Percentiles rank a stretch among this genome's conserved stretches.
Conservation (phyloP, 2,329 filamentous ascomycete species). For the Bimuria novae-zelandiae region DNA sequence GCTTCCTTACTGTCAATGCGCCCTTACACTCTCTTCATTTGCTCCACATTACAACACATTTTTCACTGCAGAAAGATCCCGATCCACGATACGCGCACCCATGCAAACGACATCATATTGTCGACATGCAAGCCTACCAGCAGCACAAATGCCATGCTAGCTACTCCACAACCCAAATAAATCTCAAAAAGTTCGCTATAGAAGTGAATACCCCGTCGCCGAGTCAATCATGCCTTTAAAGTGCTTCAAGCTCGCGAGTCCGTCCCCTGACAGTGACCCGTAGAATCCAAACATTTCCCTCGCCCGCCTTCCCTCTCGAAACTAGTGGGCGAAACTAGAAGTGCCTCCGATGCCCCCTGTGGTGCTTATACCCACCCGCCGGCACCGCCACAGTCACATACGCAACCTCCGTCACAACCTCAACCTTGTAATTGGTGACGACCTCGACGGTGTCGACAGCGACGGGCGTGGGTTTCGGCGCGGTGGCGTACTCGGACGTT, state of each 20-base stretch:
- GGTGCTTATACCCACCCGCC: not conserved
- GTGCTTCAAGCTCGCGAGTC: not conserved
- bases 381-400: not conserved
- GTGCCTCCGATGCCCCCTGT: not conserved
- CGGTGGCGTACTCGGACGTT: slow-evolving; percentile 22
- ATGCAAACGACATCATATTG: no score
- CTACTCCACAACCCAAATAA: no score
- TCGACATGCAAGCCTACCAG: no score
- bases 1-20: no score
- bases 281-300: not conserved
- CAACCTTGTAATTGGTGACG: slow-evolving; percentile 18
- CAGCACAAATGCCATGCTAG: no score
- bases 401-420: not conserved
- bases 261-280: not conserved
- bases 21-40: no score
- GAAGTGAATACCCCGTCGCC: not conserved
- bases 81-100: no score
- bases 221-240: not conserved
- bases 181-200: not conserved
- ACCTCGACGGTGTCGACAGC: slow-evolving; percentile 21
- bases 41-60: no score
- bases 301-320: not conserved
- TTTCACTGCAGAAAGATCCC: no score
- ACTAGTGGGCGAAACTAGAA: not conserved
- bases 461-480: slow-evolving; percentile 18